These are phyloP conservation scores for Fusarium pilosicola DNA, from an alignment of 2,329 filamentous ascomycete genomes.

Conservation along the genomic window DNA sequence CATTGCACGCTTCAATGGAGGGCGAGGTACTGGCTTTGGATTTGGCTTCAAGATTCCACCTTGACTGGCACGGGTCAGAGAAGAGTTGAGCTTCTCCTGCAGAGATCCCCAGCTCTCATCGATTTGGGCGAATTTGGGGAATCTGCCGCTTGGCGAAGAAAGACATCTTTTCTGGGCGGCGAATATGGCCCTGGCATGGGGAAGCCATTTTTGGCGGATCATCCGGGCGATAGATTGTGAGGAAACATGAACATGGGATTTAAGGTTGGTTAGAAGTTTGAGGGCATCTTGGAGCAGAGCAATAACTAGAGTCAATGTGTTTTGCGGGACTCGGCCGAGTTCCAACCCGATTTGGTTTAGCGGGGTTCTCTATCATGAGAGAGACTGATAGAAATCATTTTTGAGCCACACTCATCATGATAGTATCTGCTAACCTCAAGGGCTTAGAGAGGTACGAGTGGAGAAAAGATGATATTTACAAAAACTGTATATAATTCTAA, in stretches of 20 bases:
- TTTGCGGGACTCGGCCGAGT: constrained; percentile 18
- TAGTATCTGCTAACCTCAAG: not conserved
- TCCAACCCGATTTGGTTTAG: constrained; percentile 33
- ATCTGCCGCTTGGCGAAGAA: not conserved
- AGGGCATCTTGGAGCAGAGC: not conserved
- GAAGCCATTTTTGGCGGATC: constrained; percentile 46
- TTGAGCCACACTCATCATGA: constrained; percentile 2
- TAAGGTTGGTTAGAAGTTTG: not conserved
- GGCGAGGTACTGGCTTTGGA: not conserved
- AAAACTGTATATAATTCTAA: not conserved
- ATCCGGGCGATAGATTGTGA: constrained; percentile 40
- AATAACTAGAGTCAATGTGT: not conserved
- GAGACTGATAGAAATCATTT: not conserved
- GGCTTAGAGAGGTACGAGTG: not conserved
- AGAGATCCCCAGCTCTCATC: not conserved
- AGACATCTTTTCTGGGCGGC: constrained; percentile 15
- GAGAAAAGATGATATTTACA: not conserved
- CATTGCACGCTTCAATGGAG: not conserved
- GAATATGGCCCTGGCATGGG: constrained; percentile 36
- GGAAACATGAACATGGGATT: constrained; percentile 39
- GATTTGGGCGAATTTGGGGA: not conserved
- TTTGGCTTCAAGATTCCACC: not conserved
- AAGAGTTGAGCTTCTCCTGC: not conserved
- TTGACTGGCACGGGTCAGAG: not conserved
- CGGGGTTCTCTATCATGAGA: constrained; percentile 5